Evolutionary conservation across 2,329 filamentous ascomycete genomes (phyloP).

Genomic region (Cladophialophora immunda): DNA sequence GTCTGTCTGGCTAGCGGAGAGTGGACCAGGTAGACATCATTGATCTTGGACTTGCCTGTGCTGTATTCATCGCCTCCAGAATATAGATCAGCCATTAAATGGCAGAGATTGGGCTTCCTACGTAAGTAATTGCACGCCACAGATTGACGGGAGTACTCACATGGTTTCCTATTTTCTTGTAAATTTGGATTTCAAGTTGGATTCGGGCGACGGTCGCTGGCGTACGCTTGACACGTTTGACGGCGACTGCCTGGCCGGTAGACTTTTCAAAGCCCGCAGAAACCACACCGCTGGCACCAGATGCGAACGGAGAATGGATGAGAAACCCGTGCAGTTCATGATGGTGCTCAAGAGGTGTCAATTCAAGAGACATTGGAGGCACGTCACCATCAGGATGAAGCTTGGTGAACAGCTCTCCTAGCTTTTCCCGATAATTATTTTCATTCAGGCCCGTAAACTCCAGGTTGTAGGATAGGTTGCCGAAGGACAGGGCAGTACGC

Average conservation of each 20-base stretch:
- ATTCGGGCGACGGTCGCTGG: constrained; percentile 15
- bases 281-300: constrained; percentile 28
- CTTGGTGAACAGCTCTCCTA: constrained; percentile 12
- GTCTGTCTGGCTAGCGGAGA: constrained; percentile 25
- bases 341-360: constrained; percentile 27
- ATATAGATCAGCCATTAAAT: constrained; percentile 22
- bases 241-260: constrained; percentile 22
- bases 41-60: constrained; percentile 25
- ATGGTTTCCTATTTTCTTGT: constrained; percentile 22
- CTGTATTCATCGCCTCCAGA: constrained; percentile 25
- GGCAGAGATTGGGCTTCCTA: constrained; percentile 24
- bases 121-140: neutral
- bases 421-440: constrained; percentile 18
- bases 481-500: constrained; percentile 22
- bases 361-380: constrained; percentile 25
- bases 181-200: constrained; percentile 22
- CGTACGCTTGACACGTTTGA: constrained; percentile 30
- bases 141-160: constrained; percentile 10
- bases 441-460: constrained; percentile 23
- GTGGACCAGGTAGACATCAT: constrained; percentile 29
- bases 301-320: constrained; percentile 29
- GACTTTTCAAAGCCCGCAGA: constrained; percentile 24
- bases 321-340: constrained; percentile 25
- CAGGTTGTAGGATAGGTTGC: constrained; percentile 26
- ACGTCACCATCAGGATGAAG: constrained; percentile 19